Evolutionary conservation across 2,329 filamentous ascomycete species (phyloP).

Genomic region (Botrytis porri): DNA sequence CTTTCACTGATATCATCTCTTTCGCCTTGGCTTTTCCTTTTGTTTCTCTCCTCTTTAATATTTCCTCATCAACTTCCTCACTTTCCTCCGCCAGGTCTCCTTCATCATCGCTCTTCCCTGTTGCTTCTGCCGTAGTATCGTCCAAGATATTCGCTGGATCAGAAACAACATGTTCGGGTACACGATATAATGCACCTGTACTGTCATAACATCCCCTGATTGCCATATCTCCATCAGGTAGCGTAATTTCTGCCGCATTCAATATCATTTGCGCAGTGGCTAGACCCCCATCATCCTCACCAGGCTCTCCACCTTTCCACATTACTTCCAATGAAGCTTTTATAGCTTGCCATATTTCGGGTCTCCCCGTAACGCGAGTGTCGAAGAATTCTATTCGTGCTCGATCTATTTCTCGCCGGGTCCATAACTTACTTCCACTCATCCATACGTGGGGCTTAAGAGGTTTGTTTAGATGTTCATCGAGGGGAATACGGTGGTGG

Average conservation of each 20-base stretch:
- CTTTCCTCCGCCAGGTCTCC: constrained; percentile 26
- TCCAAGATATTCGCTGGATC: constrained; percentile 41
- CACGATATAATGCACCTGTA: constrained; percentile 64
- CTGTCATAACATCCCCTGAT: constrained; percentile 68
- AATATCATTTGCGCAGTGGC: constrained; percentile 77
- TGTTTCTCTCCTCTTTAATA: constrained; percentile 48
- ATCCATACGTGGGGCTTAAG: constrained; percentile 65
- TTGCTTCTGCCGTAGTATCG: constrained; percentile 35
- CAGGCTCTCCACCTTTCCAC: constrained; percentile 46
- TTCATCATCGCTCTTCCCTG: constrained; percentile 30
- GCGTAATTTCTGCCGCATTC: constrained; percentile 70
- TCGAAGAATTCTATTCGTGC: constrained; percentile 88
- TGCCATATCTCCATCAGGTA: constrained; percentile 69
- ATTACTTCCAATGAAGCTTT: constrained; percentile 65
- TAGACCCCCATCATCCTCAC: constrained; percentile 44
- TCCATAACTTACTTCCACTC: constrained; percentile 64
- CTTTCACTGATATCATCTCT: constrained; percentile 32
- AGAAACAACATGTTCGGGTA: constrained; percentile 66
- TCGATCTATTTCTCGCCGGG: constrained; percentile 60
- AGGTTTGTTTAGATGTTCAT: constrained; percentile 68
- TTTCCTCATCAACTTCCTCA: constrained; percentile 41
- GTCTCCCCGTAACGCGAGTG: constrained; percentile 73
- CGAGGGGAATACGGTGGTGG: constrained; percentile 42
- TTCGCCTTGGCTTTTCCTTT: constrained; percentile 41
- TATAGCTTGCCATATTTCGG: constrained; percentile 79